Evolutionary conservation across 306 rosid species (phyloP).

Genomic region (Erythrophleum fordii): DNA sequence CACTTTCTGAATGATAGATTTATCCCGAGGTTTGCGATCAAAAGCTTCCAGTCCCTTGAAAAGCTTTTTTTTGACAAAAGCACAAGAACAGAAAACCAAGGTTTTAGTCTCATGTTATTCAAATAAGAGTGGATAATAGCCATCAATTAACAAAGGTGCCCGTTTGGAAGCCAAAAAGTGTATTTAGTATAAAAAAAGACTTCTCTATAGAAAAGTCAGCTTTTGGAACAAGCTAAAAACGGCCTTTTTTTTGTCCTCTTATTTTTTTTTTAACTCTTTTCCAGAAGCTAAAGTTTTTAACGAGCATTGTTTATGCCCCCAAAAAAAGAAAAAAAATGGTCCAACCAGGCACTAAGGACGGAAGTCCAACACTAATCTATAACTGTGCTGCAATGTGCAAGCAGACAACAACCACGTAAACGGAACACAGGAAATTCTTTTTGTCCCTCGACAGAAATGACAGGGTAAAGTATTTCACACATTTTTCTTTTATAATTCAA

Average conservation of each 20-base stretch:
- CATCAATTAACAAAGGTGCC: not conserved
- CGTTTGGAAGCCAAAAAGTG: not conserved
- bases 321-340: not conserved
- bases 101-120: constrained; percentile 26
- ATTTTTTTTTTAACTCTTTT: too few relatives aligned
- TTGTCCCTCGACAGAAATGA: constrained; percentile 2
- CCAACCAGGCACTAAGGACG: not conserved
- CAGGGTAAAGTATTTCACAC: not conserved
- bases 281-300: not conserved
- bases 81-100: constrained; percentile 35
- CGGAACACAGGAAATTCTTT: constrained; percentile 5
- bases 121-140: not conserved
- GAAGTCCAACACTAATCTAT: not conserved
- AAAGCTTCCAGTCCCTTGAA: constrained; percentile 88
- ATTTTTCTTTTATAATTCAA: constrained; percentile 1
- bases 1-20: constrained; percentile 72
- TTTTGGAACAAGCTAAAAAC: not conserved
- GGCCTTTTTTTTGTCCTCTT: not conserved
- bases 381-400: constrained; percentile 9
- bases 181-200: not conserved
- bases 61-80: constrained; percentile 55
- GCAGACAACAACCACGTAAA: not conserved
- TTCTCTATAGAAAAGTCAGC: not conserved
- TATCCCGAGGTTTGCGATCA: constrained; percentile 87
- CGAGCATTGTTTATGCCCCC: not conserved